Conservation (phyloP, 225 moss, liverwort and hornwort genomes). For the Rhytidiadelphus loreus region DNA sequence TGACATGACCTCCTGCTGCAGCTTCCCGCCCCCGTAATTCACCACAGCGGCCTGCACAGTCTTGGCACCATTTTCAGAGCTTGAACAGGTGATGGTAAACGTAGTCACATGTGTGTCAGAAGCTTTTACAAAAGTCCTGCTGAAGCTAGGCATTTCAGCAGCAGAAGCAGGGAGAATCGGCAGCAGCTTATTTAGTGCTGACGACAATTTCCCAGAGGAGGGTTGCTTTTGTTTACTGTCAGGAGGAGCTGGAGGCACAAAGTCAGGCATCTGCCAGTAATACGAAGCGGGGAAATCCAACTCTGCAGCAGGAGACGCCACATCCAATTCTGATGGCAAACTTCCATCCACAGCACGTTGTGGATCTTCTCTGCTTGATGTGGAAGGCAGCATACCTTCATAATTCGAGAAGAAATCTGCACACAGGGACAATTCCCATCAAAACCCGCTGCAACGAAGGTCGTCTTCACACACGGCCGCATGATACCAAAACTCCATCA, state of each 20-base stretch:
- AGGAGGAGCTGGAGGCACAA: conserved; percentile 4
- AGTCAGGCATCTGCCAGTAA: conserved; percentile 21
- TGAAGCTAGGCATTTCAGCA: conserved; percentile 39
- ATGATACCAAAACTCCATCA: neutral
- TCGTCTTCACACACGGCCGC: neutral
- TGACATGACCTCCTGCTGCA: conserved; percentile 37
- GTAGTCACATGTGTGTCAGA: conserved; percentile 43
- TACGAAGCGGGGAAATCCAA: conserved; percentile 2
- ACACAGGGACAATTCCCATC: conserved; percentile 9
- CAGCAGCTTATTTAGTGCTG: conserved; percentile 17
- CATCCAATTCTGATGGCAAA: neutral
- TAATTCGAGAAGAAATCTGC: conserved; percentile 27
- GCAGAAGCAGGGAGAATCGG: conserved; percentile 47
- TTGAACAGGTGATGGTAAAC: conserved; percentile 42
- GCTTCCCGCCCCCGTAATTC: conserved; percentile 30
- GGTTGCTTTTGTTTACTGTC: conserved; percentile 7
- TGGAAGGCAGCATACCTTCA: conserved; percentile 15
- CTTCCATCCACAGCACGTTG: neutral
- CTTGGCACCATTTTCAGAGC: conserved; percentile 39
- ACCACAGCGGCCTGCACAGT: conserved; percentile 49
- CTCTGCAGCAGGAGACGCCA: neutral
- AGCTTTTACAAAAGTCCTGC: conserved; percentile 40
- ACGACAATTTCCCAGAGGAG: neutral
- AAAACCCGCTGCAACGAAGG: neutral
- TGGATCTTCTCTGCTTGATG: conserved; percentile 11